A percentile compares a stretch with the other conserved stretches of the same genome.
Evolutionary conservation across 768 basidiomycete species (phyloP).

Genomic region (Amanita thiersii): DNA sequence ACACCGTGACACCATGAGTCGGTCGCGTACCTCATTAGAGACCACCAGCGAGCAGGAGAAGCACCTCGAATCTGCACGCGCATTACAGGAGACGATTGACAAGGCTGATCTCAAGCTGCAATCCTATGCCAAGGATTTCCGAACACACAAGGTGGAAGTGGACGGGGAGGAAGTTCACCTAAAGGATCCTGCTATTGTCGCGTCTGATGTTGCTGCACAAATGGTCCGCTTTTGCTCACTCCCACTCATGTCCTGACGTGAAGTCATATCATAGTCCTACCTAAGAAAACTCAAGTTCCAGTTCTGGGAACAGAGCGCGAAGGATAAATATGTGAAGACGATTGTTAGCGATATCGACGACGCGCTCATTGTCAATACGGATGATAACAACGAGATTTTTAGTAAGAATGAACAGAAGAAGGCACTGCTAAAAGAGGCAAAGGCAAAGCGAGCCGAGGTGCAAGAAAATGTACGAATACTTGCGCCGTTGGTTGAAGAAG

Average conservation of each 20-base stretch:
- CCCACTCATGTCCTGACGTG: neutral
- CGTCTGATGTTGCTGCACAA: conserved; percentile 51
- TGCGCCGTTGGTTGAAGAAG: conserved; percentile 64
- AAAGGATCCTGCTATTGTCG: conserved; percentile 49
- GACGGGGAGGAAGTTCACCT: conserved; percentile 29
- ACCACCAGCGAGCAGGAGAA: conserved; percentile 22
- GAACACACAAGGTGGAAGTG: conserved; percentile 23
- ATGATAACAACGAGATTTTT: conserved; percentile 65
- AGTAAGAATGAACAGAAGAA: conserved; percentile 66
- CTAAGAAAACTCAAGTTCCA: conserved; percentile 82
- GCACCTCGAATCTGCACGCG: conserved; percentile 23
- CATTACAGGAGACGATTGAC: conserved; percentile 25
- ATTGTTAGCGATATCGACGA: conserved; percentile 84
- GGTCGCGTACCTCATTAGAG: conserved; percentile 4
- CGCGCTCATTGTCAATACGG: conserved; percentile 69
- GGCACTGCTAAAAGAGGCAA: conserved; percentile 52
- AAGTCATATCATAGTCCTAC: conserved; percentile 39
- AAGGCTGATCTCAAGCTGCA: conserved; percentile 28
- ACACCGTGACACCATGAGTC: neutral
- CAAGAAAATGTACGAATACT: conserved; percentile 54
- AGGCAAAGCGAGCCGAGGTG: conserved; percentile 52
- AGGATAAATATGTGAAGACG: conserved; percentile 79
- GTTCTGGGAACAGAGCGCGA: conserved; percentile 86
- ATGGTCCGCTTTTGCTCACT: conserved; percentile 33
- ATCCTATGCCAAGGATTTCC: conserved; percentile 26